Evolutionary conservation across 169 alveolate genomes (phyloP).

Genomic region (Cyclospora cayetanensis): DNA sequence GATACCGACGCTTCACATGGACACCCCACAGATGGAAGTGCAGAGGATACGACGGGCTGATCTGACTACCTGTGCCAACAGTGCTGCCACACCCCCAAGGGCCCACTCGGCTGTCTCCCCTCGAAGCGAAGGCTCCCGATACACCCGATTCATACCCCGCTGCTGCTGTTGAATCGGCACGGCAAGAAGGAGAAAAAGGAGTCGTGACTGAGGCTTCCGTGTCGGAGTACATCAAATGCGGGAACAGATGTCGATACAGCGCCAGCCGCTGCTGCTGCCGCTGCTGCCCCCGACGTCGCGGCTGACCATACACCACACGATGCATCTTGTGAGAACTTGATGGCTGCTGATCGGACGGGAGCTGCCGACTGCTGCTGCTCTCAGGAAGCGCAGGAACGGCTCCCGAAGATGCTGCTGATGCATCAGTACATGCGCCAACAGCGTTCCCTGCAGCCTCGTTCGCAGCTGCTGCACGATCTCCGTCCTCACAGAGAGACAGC

Average conservation of each 20-base stretch:
- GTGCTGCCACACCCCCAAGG: background rate
- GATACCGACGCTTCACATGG: background rate
- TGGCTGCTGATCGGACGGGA: too few species aligned
- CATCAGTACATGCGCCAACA: background rate
- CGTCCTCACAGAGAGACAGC: background rate
- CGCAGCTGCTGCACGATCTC: background rate
- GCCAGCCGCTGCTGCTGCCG: constrained; percentile 35
- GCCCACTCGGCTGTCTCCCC: background rate
- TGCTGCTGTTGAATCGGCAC: background rate
- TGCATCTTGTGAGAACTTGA: too few species aligned
- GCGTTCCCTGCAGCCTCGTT: background rate
- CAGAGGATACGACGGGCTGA: background rate
- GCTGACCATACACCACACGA: too few species aligned
- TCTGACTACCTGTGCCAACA: background rate
- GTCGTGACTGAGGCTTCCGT: background rate
- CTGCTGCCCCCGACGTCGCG: constrained; percentile 21
- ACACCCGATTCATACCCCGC: background rate
- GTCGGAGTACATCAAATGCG: constrained; percentile 27
- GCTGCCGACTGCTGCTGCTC: too few species aligned
- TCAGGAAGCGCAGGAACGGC: too few species aligned
- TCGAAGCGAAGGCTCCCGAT: background rate
- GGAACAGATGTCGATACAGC: background rate
- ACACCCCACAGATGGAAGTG: constrained; percentile 29
- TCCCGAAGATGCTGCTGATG: too few species aligned
- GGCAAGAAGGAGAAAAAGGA: constrained; percentile 13